These are phyloP conservation scores for Dictyostelium purpureum DNA, from an alignment of 78 protist species.

Conservation along the genomic window DNA sequence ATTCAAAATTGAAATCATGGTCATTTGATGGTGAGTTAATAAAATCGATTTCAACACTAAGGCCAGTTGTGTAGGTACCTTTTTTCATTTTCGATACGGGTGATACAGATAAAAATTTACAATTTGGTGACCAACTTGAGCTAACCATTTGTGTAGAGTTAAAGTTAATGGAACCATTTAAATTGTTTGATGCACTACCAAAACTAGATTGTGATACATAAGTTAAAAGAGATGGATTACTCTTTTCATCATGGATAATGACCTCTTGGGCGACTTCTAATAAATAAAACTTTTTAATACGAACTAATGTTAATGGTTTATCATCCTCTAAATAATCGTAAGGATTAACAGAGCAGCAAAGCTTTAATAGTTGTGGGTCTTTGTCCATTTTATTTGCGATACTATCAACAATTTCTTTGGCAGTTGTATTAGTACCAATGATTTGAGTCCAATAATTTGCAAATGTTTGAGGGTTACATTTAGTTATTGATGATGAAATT, in stretches of 20 bases:
- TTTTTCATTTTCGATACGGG: too few species aligned
- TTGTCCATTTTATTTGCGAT: slow-evolving; percentile 16
- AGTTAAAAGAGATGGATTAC: neutral
- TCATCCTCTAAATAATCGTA: slow-evolving; percentile 62
- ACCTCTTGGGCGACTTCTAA: slow-evolving; percentile 42
- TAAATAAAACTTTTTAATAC: slow-evolving; percentile 41
- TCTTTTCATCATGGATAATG: slow-evolving; percentile 21
- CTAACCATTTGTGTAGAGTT: neutral
- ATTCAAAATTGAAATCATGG: neutral
- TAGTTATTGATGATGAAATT: neutral
- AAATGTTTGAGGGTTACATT: neutral
- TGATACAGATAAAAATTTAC: slow-evolving; percentile 53
- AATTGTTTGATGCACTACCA: neutral
- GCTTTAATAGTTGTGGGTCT: neutral
- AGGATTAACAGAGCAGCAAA: slow-evolving; percentile 47
- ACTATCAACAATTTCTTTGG: slow-evolving; percentile 25
- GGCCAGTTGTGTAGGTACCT: neutral
- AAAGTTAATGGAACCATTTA: neutral
- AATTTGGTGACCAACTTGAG: slow-evolving; percentile 69
- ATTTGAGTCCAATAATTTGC: slow-evolving; percentile 49
- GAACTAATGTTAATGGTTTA: neutral
- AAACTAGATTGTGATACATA: neutral
- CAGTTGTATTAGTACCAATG: neutral
- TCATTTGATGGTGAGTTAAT: slow-evolving; percentile 22
- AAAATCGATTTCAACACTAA: slow-evolving; percentile 5